Percentiles rank a stretch among this genome's conserved stretches.
These are phyloP conservation scores for Pestalotiopsis sp. DNA, from an alignment of 2,329 filamentous ascomycete genomes.

Conservation along the genomic window DNA sequence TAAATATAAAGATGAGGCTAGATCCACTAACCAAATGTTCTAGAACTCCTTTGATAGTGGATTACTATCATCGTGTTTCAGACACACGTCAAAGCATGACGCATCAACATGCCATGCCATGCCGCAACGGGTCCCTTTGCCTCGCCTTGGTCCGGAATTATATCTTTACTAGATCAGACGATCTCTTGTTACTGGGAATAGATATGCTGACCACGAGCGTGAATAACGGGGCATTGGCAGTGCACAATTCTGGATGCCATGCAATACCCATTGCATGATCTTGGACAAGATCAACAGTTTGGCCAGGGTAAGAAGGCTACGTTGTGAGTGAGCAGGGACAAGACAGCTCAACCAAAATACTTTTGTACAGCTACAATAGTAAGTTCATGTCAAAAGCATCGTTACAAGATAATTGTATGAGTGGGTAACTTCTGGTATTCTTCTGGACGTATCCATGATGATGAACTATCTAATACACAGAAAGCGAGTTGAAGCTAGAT, in stretches of 20 bases:
- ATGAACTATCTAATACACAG: slow-evolving; percentile 61
- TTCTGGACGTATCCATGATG: slow-evolving; percentile 34
- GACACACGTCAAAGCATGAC: neutral
- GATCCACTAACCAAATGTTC: neutral
- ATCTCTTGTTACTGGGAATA: neutral
- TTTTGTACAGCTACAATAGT: neutral
- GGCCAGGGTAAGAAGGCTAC: neutral
- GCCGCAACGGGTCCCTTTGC: neutral
- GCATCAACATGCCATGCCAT: neutral
- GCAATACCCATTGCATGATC: neutral
- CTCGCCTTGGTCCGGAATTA: neutral
- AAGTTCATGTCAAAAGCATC: neutral
- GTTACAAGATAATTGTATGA: slow-evolving; percentile 34
- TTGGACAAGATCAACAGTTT: neutral
- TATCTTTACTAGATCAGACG: neutral
- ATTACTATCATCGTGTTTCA: neutral
- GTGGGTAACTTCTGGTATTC: slow-evolving; percentile 71
- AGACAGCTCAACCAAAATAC: neutral
- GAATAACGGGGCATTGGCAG: neutral
- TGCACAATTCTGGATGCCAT: neutral
- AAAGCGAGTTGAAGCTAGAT: slow-evolving; percentile 59
- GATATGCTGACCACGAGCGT: neutral
- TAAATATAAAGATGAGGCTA: too few relatives aligned
- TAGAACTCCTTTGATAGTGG: neutral
- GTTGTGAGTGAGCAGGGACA: neutral